Percentiles rank a stretch among this genome's conserved stretches.
phyloP scores from a whole-genome alignment of 257 asterid genomes.

The Solanum arcanum region DNA sequence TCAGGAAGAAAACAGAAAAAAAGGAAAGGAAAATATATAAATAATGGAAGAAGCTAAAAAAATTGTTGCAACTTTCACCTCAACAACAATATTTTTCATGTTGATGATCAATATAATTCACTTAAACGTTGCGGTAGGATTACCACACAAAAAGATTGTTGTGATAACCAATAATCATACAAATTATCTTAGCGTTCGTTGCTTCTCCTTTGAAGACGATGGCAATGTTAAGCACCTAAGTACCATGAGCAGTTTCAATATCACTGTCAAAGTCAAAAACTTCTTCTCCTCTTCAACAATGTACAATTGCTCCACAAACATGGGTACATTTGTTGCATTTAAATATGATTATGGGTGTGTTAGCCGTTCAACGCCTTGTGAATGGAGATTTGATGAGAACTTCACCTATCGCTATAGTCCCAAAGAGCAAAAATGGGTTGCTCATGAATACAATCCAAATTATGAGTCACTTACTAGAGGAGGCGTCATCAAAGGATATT shows the following conservation, averaged over 20 bases:
- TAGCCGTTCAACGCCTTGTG: conserved; percentile 8
- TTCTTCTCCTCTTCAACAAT: not conserved
- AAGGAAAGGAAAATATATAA: not conserved
- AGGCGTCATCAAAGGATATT: conserved; percentile 15
- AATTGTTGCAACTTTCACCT: not conserved
- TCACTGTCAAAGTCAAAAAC: conserved; percentile 7
- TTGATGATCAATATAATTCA: not conserved
- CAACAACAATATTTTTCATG: not conserved
- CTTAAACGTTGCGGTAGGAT: not conserved
- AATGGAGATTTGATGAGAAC: conserved; percentile 54
- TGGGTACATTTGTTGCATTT: conserved; percentile 57
- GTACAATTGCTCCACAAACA: conserved; percentile 42
- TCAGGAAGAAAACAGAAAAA: not conserved
- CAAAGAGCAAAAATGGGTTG: conserved; percentile 1
- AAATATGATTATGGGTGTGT: conserved; percentile 27
- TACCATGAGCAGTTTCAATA: conserved; percentile 20
- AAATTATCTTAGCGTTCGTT: conserved; percentile 44
- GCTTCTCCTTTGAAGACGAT: conserved; percentile 38
- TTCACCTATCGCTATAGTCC: conserved; percentile 29
- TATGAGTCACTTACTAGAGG: conserved; percentile 45
- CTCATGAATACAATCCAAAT: conserved; percentile 36
- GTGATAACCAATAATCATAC: conserved; percentile 29
- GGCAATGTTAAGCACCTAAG: conserved; percentile 22
- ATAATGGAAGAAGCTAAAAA: not conserved
- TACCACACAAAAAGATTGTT: not conserved